These are phyloP conservation scores for Ogataea pini DNA, from an alignment of 805 yeast species.

Conservation along the genomic window DNA sequence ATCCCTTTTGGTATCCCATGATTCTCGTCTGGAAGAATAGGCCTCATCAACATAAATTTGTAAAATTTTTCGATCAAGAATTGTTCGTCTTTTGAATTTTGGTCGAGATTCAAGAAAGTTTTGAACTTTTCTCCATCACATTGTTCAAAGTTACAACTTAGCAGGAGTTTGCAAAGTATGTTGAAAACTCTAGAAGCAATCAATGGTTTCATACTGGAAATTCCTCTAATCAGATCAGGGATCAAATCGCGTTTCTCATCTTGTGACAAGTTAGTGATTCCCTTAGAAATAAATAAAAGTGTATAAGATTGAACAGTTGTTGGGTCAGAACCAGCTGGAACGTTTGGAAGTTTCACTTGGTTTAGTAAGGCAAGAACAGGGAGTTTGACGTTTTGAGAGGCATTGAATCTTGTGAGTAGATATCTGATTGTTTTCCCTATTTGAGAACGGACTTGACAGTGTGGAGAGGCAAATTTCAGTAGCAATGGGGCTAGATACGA, in stretches of 20 bases:
- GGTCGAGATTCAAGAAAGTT: constrained; percentile 38
- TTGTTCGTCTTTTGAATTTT: constrained; percentile 39
- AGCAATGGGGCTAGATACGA: constrained; percentile 75
- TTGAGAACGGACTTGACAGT: constrained; percentile 63
- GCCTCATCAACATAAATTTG: constrained; percentile 57
- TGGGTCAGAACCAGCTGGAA: constrained; percentile 43
- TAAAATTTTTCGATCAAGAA: constrained; percentile 51
- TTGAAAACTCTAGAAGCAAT: constrained; percentile 59
- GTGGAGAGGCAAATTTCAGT: constrained; percentile 73
- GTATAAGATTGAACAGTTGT: constrained; percentile 60
- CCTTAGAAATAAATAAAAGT: constrained; percentile 66
- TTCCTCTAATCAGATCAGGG: constrained; percentile 49
- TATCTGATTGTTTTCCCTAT: constrained; percentile 64
- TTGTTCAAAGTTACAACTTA: constrained; percentile 52
- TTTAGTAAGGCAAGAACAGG: constrained; percentile 64
- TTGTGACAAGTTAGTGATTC: constrained; percentile 53
- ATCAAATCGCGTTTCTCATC: constrained; percentile 43
- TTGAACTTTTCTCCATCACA: constrained; percentile 41
- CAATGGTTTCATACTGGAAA: constrained; percentile 38
- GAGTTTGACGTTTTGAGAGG: constrained; percentile 53
- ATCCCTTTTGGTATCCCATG: constrained; percentile 45
- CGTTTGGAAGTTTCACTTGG: constrained; percentile 62
- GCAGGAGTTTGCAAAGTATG: constrained; percentile 56
- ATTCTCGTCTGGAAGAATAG: constrained; percentile 40
- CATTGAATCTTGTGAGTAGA: constrained; percentile 63